Evolutionary conservation across 306 rosid genomes (phyloP).

Genomic region (Spatholobus suberectus): DNA sequence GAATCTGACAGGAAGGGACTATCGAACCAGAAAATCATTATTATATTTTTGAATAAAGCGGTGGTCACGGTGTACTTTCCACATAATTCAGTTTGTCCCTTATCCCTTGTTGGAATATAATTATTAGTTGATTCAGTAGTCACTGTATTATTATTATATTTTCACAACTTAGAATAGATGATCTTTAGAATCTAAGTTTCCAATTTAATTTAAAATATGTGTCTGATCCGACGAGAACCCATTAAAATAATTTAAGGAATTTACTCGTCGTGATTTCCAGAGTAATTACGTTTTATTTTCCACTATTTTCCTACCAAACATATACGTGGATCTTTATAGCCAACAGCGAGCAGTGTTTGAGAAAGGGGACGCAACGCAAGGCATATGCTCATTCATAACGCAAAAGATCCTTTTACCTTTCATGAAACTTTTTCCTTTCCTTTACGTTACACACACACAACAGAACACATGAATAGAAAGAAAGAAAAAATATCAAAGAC

Average conservation of each 20-base stretch:
- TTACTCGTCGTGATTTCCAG: background rate
- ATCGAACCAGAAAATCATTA: background rate
- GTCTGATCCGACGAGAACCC: background rate
- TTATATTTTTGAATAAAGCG: background rate
- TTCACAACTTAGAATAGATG: background rate
- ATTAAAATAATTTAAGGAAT: background rate
- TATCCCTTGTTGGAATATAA: background rate
- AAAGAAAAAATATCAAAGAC: background rate
- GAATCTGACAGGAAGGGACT: background rate
- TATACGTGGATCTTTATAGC: no score
- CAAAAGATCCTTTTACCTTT: slow-evolving; percentile 38
- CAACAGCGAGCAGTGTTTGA: background rate
- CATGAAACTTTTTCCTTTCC: background rate
- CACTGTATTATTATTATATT: background rate
- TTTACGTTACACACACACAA: background rate
- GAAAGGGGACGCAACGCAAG: slow-evolving; percentile 8
- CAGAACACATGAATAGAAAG: background rate
- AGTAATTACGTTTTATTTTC: background rate
- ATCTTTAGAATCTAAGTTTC: background rate
- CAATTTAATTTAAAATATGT: background rate
- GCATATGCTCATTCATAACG: slow-evolving; percentile 12
- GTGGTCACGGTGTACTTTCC: background rate
- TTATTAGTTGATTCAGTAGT: background rate
- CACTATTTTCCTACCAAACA: background rate
- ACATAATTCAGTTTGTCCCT: background rate